Conservation (phyloP, 257 asterid species). For the Jaltomata sinuosa region DNA sequence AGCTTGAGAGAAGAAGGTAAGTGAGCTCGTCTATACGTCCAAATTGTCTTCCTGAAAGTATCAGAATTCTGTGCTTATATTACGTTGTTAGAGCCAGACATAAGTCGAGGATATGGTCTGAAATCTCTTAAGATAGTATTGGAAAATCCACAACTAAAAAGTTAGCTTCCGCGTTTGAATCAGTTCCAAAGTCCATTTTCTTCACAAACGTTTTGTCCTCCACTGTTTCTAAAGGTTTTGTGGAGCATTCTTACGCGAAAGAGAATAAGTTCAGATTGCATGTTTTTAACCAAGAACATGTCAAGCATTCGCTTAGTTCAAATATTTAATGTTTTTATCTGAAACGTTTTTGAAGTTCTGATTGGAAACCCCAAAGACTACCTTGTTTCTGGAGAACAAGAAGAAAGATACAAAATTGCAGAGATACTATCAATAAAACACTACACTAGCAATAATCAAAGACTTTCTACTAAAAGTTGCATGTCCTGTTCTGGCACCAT, state of each 20-base stretch:
- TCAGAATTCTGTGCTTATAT: not conserved
- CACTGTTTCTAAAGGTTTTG: not conserved
- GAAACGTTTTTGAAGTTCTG: not conserved
- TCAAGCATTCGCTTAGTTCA: not conserved
- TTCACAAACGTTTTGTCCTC: not conserved
- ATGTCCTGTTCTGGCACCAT: not conserved
- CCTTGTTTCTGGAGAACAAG: not conserved
- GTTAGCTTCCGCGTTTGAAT: not conserved
- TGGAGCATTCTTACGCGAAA: not conserved
- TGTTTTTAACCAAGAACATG: not conserved
- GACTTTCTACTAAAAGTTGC: not conserved
- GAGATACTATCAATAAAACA: not conserved
- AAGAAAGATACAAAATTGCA: not conserved
- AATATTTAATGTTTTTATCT: not conserved
- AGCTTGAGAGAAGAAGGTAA: conserved; percentile 39
- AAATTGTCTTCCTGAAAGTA: not conserved
- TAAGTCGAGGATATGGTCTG: not conserved
- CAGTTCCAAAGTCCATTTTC: not conserved
- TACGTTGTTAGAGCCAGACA: not conserved
- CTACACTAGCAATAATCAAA: not conserved
- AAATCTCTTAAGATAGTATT: not conserved
- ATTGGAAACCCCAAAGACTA: not conserved
- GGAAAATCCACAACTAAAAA: not conserved
- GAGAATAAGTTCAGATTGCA: not conserved
- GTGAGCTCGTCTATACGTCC: not conserved